Percentiles rank a stretch among this genome's conserved stretches.
phyloP scores from a whole-genome alignment of 345 rosid species.

The Melastoma malabathricum region DNA sequence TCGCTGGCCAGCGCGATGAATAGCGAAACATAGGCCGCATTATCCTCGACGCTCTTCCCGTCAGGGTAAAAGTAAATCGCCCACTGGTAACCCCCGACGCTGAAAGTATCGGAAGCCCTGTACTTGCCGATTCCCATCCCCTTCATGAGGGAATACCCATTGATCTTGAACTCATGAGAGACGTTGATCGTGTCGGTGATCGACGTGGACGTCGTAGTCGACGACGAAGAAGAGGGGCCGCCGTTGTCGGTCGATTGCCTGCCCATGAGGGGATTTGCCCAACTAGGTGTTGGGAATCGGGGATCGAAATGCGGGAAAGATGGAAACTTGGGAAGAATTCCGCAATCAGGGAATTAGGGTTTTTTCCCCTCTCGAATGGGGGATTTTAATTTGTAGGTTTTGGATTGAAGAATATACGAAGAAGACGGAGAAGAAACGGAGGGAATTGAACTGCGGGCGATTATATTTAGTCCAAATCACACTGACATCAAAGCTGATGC shows the following conservation, averaged over 20 bases:
- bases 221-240: conserved; percentile 9
- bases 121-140: conserved; percentile 62
- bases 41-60: conserved; percentile 68
- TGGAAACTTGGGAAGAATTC: too few relatives aligned
- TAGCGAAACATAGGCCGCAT: conserved; percentile 41
- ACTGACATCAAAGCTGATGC: too few relatives aligned
- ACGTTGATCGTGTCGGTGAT: conserved; percentile 57
- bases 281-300: too few relatives aligned
- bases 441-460: too few relatives aligned
- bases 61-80: conserved; percentile 71
- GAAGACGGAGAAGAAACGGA: too few relatives aligned
- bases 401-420: too few relatives aligned
- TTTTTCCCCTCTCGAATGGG: too few relatives aligned
- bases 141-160: conserved; percentile 51
- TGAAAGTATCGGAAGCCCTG: conserved; percentile 43
- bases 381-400: too few relatives aligned
- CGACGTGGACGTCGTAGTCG: conserved; percentile 34
- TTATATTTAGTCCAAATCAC: too few relatives aligned
- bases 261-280: too few relatives aligned
- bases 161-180: conserved; percentile 51
- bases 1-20: conserved; percentile 67
- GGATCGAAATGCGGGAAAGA: too few relatives aligned
- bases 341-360: background rate
- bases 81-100: conserved; percentile 60
- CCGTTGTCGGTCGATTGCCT: too few relatives aligned